Conservation (phyloP, 2,329 filamentous ascomycete species). For the Aspergillus latus region DNA sequence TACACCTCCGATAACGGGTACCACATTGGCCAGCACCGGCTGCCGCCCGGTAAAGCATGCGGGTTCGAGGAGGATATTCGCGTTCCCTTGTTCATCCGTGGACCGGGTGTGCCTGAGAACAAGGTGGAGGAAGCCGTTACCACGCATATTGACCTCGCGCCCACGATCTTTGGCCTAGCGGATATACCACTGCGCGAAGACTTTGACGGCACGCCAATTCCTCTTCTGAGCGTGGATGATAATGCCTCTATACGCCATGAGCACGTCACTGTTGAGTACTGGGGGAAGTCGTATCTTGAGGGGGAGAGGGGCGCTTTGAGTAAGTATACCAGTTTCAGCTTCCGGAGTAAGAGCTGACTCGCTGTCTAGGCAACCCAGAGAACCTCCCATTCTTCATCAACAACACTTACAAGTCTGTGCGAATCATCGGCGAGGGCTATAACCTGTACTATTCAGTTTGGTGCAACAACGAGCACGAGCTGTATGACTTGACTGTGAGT, state of each 20-base stretch:
- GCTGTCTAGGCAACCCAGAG: background rate
- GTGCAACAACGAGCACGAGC: conserved; percentile 37
- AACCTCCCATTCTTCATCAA: conserved; percentile 2
- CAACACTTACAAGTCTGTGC: conserved; percentile 21
- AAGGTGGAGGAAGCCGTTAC: conserved; percentile 2
- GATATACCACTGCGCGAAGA: conserved; percentile 42
- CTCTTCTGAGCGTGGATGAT: conserved; percentile 30
- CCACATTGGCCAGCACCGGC: conserved; percentile 59
- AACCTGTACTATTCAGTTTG: conserved; percentile 38
- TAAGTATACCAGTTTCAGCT: background rate
- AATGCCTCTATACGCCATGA: conserved; percentile 38
- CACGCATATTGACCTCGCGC: conserved; percentile 52
- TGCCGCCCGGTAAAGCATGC: conserved; percentile 59
- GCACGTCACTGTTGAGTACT: conserved; percentile 60
- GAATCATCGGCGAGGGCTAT: conserved; percentile 29
- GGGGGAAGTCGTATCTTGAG: conserved; percentile 42
- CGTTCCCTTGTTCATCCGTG: conserved; percentile 15
- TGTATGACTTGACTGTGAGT: conserved; percentile 33
- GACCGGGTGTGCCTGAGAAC: conserved; percentile 6
- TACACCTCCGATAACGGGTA: conserved; percentile 62
- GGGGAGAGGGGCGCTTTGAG: conserved; percentile 9
- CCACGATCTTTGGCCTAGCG: conserved; percentile 54
- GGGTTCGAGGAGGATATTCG: conserved; percentile 41
- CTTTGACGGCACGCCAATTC: conserved; percentile 58
- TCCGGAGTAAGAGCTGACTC: background rate